Evolutionary conservation across 2,329 filamentous ascomycete species (phyloP).

Genomic region (Calonectria hongkongensis): DNA sequence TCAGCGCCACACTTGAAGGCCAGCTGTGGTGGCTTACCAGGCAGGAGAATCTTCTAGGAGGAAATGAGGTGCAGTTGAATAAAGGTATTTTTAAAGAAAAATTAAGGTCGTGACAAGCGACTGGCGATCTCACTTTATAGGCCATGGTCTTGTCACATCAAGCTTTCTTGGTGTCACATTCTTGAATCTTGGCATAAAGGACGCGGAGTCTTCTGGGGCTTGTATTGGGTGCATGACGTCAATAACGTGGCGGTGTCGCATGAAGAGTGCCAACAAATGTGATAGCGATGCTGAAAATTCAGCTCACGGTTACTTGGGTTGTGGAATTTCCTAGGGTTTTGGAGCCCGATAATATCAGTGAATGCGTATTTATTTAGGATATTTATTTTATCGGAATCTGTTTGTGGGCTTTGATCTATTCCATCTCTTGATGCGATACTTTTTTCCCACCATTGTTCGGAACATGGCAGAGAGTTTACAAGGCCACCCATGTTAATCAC

Average conservation of each 20-base stretch:
- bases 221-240: slow-evolving; percentile 50
- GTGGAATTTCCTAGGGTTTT: too few species aligned
- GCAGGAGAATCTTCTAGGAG: background rate
- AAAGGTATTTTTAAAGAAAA: slow-evolving; percentile 52
- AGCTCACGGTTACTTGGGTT: background rate
- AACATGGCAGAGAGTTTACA: too few species aligned
- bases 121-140: slow-evolving; percentile 49
- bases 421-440: too few species aligned
- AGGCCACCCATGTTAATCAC: too few species aligned
- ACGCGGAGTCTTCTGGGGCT: slow-evolving; percentile 46
- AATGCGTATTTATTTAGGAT: too few species aligned
- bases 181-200: slow-evolving; percentile 49
- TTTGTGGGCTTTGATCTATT: too few species aligned
- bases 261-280: background rate
- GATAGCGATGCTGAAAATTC: background rate
- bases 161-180: slow-evolving; percentile 36
- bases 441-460: too few species aligned
- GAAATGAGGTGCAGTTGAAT: slow-evolving; percentile 46
- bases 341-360: too few species aligned
- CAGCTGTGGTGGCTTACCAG: background rate
- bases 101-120: slow-evolving; percentile 48
- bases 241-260: slow-evolving; percentile 47
- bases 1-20: slow-evolving; percentile 17
- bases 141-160: slow-evolving; percentile 24
- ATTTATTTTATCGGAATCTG: too few species aligned